These are phyloP conservation scores for Citrus inodora DNA, from an alignment of 345 rosid species.

Conservation along the genomic window DNA sequence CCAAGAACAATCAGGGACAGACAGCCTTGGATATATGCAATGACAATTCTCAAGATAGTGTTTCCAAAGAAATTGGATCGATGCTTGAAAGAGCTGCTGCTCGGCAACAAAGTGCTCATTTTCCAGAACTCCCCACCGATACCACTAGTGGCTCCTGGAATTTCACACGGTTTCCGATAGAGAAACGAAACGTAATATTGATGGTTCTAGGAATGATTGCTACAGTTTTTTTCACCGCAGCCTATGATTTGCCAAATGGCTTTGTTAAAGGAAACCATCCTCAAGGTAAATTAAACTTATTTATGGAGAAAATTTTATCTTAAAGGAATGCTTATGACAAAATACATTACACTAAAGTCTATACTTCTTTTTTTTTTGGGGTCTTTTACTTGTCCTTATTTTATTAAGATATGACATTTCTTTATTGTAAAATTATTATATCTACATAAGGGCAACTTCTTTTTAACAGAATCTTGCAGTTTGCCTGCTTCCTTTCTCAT, in stretches of 20 bases:
- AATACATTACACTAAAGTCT: no score
- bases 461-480: no score
- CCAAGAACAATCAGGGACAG: no score
- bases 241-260: neutral
- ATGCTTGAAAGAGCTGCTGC: neutral
- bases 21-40: no score
- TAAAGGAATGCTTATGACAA: neutral
- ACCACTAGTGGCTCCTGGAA: neutral
- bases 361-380: no score
- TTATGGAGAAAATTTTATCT: neutral
- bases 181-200: conserved; percentile 11
- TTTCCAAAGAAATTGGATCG: neutral
- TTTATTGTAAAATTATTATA: no score
- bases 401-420: no score
- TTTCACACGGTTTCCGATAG: neutral
- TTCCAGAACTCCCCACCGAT: neutral
- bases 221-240: neutral
- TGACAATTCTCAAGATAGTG: no score
- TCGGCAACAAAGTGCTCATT: neutral
- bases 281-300: neutral
- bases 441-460: no score
- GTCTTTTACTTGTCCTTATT: neutral
- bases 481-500: no score
- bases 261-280: neutral
- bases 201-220: conserved; percentile 3